phyloP scores from a whole-genome alignment of 176 grass and related monocot genomes.

The Rhynchospora pubera region DNA sequence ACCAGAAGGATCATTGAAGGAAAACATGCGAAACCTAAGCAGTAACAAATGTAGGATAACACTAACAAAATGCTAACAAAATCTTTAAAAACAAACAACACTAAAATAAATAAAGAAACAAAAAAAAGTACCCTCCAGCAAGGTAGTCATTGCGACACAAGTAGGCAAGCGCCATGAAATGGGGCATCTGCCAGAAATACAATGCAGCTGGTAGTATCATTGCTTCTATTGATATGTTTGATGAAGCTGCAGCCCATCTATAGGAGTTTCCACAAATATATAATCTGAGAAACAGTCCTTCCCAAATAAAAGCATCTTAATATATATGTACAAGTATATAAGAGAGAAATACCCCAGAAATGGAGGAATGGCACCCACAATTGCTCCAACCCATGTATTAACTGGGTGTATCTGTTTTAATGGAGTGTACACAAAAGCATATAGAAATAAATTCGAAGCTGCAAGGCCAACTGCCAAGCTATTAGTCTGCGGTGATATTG shows the following conservation, averaged over 20 bases:
- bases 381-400: slow-evolving; percentile 98
- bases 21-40: slow-evolving; percentile 61
- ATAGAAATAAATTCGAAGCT: slow-evolving; percentile 83
- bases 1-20: slow-evolving; percentile 73
- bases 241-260: slow-evolving; percentile 85
- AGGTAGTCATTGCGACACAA: slow-evolving; percentile 85
- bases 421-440: slow-evolving; percentile 95
- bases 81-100: neutral
- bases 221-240: slow-evolving; percentile 65
- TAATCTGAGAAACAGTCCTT: too few species aligned
- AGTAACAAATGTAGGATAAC: neutral
- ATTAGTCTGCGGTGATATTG: slow-evolving; percentile 85
- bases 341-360: slow-evolving; percentile 65
- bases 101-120: neutral
- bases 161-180: slow-evolving; percentile 98
- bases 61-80: neutral
- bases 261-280: neutral
- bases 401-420: slow-evolving; percentile 96
- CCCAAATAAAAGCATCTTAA: neutral
- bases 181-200: slow-evolving; percentile 96
- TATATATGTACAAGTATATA: slow-evolving; percentile 21
- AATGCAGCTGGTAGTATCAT: slow-evolving; percentile 86
- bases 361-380: slow-evolving; percentile 96
- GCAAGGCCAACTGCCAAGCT: slow-evolving; percentile 71
- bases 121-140: slow-evolving; percentile 62